Base-by-base conservation (phyloP, 148 eudicot genomes). In the Mesembryanthemum crystallinum region DNA sequence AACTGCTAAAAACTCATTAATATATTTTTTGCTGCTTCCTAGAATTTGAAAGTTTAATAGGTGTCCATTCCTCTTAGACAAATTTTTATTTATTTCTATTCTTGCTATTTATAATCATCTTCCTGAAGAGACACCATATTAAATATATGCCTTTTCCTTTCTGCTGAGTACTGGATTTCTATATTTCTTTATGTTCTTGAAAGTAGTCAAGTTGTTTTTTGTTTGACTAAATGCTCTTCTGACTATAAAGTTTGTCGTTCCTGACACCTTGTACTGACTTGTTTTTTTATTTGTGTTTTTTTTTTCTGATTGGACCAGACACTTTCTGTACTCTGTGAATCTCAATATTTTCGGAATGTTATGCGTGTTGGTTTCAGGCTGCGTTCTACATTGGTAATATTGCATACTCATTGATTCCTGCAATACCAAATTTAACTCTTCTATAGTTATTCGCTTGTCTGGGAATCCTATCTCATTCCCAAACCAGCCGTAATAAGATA, bases 361-460 rank as follows among this genome's bases (percentile, higher is more conserved):
- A 80, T 77, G 82, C 89, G 89, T 37, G 85, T 80, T 81, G 88
- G 93, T 59, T 86, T 86, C 86, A 82, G 94, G 83, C 76, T 86
- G 64, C 74, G 91, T 76, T 82, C 88, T 60, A 85, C 87, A 58
- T 64, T 87, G 88, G 91, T 63, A 69, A 71, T 59, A 33, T 70
- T 73, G 58, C 52, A 47, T 32, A 35, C 68, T 30, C 43, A 18
- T 64, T 64, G 43, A 35, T 14, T 4, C 39, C 39, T 3, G 13
- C 18, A 5, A 54, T 54, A 2, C 58, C 18, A 17, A 2, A 54
- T 54, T 15, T 54, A 17, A 54, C 58, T 0, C 58, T 54, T 54
- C 5, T 20, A 17, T 54, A 17, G 58, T 18, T 47, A 47, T 54
- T 4, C 18, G 58, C 15, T 9, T 54, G 23, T 54, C n/a, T 3